These are phyloP conservation scores for Fusarium newnesense DNA, from an alignment of 2,329 filamentous ascomycete species.

Conservation along the genomic window DNA sequence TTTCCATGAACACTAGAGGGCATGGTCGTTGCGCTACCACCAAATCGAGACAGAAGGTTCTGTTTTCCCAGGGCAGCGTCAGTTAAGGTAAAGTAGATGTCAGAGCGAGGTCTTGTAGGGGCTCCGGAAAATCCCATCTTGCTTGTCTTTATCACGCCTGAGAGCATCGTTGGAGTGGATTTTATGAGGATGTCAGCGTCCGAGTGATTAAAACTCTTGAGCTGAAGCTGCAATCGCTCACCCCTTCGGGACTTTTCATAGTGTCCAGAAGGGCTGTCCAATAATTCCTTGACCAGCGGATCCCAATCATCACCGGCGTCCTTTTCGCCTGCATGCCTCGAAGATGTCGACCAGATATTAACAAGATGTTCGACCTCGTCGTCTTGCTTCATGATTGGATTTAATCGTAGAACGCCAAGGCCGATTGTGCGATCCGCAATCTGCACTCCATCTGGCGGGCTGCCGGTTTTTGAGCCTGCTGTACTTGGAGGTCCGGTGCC, in stretches of 20 bases:
- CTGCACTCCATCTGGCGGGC: conserved; percentile 40
- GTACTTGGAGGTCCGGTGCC: conserved; percentile 62
- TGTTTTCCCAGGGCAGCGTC: conserved; percentile 83
- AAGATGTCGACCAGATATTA: conserved; percentile 77
- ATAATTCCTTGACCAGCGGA: conserved; percentile 76
- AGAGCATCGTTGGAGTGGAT: conserved; percentile 86
- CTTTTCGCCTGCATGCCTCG: conserved; percentile 64
- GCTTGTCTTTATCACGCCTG: conserved; percentile 81
- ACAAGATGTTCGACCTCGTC: conserved; percentile 81
- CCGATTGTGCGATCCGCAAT: conserved; percentile 71
- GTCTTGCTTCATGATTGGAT: conserved; percentile 75
- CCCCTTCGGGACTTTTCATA: conserved; percentile 79
- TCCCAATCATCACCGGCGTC: conserved; percentile 76
- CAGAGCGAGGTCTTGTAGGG: conserved; percentile 86
- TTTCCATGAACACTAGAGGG: conserved; percentile 69
- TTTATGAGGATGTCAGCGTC: conserved; percentile 86
- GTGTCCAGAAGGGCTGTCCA: conserved; percentile 76
- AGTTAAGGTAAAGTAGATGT: conserved; percentile 91
- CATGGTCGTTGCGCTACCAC: conserved; percentile 79
- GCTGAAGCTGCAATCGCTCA: conserved; percentile 81
- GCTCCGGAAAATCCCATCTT: conserved; percentile 96
- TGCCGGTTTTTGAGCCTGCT: conserved; percentile 59
- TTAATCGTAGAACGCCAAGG: conserved; percentile 81
- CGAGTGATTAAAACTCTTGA: conserved; percentile 79
- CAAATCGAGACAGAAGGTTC: conserved; percentile 71